phyloP scores from a whole-genome alignment of 2,329 filamentous ascomycete species.

The Fusarium incarnatum region DNA sequence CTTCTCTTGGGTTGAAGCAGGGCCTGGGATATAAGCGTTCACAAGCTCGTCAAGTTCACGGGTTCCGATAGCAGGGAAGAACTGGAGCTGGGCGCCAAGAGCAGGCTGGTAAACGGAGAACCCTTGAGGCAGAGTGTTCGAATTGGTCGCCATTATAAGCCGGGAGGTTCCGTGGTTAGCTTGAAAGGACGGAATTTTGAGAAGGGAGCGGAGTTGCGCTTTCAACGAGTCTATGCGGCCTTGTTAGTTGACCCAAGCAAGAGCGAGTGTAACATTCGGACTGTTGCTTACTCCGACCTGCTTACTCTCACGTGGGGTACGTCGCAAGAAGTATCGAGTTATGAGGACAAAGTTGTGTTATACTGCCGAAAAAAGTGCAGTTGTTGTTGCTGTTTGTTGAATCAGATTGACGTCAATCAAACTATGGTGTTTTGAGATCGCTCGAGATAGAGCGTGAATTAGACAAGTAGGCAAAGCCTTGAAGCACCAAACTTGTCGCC shows the following conservation, averaged over 20 bases:
- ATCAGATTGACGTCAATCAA: not conserved
- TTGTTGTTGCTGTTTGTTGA: not conserved
- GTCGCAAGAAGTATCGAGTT: slow-evolving; percentile 1
- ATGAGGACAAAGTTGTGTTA: not conserved
- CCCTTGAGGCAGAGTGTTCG: slow-evolving; percentile 55
- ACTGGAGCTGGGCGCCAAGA: slow-evolving; percentile 69
- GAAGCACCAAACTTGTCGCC: slow-evolving; percentile 32
- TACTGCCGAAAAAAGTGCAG: not conserved
- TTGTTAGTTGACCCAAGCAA: slow-evolving; percentile 18
- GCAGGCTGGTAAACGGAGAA: slow-evolving; percentile 71
- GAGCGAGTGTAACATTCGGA: slow-evolving; percentile 19
- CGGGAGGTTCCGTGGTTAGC: slow-evolving; percentile 15
- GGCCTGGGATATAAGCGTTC: slow-evolving; percentile 66
- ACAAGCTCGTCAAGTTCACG: slow-evolving; percentile 71
- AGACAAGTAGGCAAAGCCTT: slow-evolving; percentile 33
- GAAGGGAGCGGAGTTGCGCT: not conserved
- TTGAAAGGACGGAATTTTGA: slow-evolving; percentile 27
- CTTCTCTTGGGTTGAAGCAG: slow-evolving; percentile 68
- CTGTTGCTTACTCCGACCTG: slow-evolving; percentile 41
- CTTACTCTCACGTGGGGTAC: slow-evolving; percentile 36
- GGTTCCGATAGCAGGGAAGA: slow-evolving; percentile 73
- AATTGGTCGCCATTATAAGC: slow-evolving; percentile 45
- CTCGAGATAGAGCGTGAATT: slow-evolving; percentile 14
- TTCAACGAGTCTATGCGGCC: slow-evolving; percentile 16
- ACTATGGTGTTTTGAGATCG: slow-evolving; percentile 27